Evolutionary conservation across 768 basidiomycete species (phyloP).

Genomic region (Clavulina sp.): DNA sequence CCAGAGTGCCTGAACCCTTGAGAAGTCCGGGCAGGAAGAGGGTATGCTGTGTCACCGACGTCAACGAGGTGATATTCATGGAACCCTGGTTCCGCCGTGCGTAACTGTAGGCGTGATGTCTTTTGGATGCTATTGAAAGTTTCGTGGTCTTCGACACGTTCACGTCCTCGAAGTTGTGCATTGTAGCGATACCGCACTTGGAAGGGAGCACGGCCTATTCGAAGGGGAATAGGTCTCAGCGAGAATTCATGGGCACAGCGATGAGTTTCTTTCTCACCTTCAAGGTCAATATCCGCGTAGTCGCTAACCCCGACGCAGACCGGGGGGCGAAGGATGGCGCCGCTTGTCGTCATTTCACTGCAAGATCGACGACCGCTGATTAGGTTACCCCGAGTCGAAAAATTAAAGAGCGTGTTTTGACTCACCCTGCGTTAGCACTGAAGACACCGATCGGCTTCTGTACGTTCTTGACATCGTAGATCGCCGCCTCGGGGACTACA

Average conservation of each 20-base stretch:
- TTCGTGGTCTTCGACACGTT: slow-evolving; percentile 39
- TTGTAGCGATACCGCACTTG: slow-evolving; percentile 32
- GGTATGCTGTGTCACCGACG: slow-evolving; percentile 73
- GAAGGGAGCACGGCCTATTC: slow-evolving; percentile 68
- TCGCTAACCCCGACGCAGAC: slow-evolving; percentile 71
- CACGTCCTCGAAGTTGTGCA: background rate
- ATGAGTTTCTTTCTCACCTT: slow-evolving; percentile 26
- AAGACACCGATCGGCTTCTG: slow-evolving; percentile 60
- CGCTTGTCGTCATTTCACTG: slow-evolving; percentile 38
- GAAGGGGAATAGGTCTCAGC: background rate
- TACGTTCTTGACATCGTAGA: slow-evolving; percentile 62
- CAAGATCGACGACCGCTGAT: no score
- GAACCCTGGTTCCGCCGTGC: slow-evolving; percentile 56
- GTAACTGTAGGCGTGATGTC: slow-evolving; percentile 62
- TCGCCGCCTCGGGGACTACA: slow-evolving; percentile 39
- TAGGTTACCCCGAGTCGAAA: background rate
- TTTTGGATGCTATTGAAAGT: slow-evolving; percentile 74
- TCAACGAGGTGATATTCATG: slow-evolving; percentile 85
- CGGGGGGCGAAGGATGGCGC: slow-evolving; percentile 54
- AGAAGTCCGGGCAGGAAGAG: slow-evolving; percentile 24
- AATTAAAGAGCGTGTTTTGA: slow-evolving; percentile 22
- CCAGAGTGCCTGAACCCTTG: slow-evolving; percentile 20
- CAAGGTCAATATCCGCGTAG: slow-evolving; percentile 69
- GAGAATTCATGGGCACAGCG: background rate
- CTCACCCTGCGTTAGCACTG: slow-evolving; percentile 18